A percentile compares a stretch with the other conserved stretches of the same genome.
Evolutionary conservation across 2,329 filamentous ascomycete genomes (phyloP).

Genomic region (Pseudogymnoascus sp.): DNA sequence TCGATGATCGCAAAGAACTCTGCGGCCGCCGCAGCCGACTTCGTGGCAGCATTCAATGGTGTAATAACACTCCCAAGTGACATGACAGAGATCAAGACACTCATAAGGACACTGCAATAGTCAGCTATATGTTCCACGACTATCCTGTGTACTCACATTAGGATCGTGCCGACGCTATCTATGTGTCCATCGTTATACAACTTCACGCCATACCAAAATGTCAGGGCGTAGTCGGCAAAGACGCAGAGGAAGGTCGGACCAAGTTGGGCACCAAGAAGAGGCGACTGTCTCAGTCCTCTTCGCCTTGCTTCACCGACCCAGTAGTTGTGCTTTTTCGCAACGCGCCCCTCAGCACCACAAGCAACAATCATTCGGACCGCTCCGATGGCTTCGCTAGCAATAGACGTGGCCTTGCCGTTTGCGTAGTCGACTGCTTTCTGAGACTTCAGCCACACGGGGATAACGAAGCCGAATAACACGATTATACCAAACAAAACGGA

Average conservation of each 20-base stretch:
- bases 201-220: slow-evolving; percentile 57
- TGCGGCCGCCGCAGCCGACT: slow-evolving; percentile 31
- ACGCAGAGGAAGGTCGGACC: slow-evolving; percentile 37
- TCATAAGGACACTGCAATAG: slow-evolving; percentile 32
- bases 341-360: slow-evolving; percentile 52
- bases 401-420: slow-evolving; percentile 50
- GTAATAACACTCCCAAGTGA: slow-evolving; percentile 51
- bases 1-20: slow-evolving; percentile 33
- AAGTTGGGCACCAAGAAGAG: slow-evolving; percentile 46
- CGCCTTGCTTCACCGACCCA: slow-evolving; percentile 49
- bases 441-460: slow-evolving; percentile 51
- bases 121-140: background rate
- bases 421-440: slow-evolving; percentile 39
- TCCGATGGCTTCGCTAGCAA: slow-evolving; percentile 55
- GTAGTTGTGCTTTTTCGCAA: slow-evolving; percentile 45
- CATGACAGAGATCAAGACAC: slow-evolving; percentile 51
- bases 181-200: slow-evolving; percentile 41
- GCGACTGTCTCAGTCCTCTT: slow-evolving; percentile 43
- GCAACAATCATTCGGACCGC: slow-evolving; percentile 56
- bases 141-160: slow-evolving; percentile 39
- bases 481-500: slow-evolving; percentile 50
- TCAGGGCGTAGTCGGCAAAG: slow-evolving; percentile 45
- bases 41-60: slow-evolving; percentile 46
- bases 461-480: slow-evolving; percentile 39
- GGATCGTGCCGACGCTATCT: slow-evolving; percentile 44